Evolutionary conservation across 805 yeast species (phyloP).

Genomic region (Candida patagonica): DNA sequence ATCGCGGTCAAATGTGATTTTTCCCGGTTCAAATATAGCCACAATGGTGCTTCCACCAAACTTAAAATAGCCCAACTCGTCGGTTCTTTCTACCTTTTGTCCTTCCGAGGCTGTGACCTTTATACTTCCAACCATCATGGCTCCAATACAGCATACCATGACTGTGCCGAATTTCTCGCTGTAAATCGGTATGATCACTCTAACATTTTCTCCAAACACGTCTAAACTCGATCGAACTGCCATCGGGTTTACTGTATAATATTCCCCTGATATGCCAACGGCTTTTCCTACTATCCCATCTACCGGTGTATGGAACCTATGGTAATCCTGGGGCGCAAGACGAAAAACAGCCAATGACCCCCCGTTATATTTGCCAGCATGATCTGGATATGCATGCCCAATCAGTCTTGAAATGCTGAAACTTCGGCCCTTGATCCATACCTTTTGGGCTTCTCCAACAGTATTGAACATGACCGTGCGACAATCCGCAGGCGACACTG

Average conservation of each 20-base stretch:
- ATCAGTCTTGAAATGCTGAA: slow-evolving; percentile 61
- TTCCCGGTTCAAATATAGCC: slow-evolving; percentile 44
- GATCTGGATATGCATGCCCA: slow-evolving; percentile 32
- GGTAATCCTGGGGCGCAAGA: slow-evolving; percentile 95
- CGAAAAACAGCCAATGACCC: slow-evolving; percentile 74
- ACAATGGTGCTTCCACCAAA: slow-evolving; percentile 92
- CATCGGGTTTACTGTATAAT: slow-evolving; percentile 96
- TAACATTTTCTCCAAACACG: slow-evolving; percentile 85
- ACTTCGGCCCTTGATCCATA: slow-evolving; percentile 85
- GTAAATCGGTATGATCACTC: slow-evolving; percentile 69
- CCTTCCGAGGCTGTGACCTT: slow-evolving; percentile 60
- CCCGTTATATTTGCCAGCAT: slow-evolving; percentile 32
- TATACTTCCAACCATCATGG: slow-evolving; percentile 97
- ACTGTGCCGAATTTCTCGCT: slow-evolving; percentile 72
- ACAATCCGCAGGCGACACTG: slow-evolving; percentile 80
- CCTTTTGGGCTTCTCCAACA: slow-evolving; percentile 49
- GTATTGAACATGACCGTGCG: slow-evolving; percentile 63
- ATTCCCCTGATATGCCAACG: slow-evolving; percentile 71
- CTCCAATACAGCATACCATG: slow-evolving; percentile 78
- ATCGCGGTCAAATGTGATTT: slow-evolving; percentile 58
- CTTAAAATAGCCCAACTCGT: slow-evolving; percentile 88
- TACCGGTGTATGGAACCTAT: slow-evolving; percentile 85
- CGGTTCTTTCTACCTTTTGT: slow-evolving; percentile 51
- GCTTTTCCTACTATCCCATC: slow-evolving; percentile 63
- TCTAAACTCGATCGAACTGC: slow-evolving; percentile 82